These are phyloP conservation scores for Blastobotrys serpentis DNA, from an alignment of 1,139 yeast genomes.

Conservation along the genomic window DNA sequence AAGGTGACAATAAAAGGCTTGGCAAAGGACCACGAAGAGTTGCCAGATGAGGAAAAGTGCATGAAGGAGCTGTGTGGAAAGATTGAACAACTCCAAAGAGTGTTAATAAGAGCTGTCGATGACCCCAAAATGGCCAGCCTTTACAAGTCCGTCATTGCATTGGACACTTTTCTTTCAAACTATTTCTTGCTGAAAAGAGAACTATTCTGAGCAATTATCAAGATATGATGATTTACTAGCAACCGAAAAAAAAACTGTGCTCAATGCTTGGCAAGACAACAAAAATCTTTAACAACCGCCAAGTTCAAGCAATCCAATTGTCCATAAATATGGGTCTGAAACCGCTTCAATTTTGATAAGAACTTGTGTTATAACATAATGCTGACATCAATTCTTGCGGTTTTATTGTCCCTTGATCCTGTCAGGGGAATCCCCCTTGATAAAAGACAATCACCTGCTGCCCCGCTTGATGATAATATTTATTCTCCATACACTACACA, in stretches of 20 bases:
- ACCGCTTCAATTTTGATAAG: background rate
- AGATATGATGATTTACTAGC: background rate
- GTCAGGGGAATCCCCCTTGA: background rate
- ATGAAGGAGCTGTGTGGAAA: background rate
- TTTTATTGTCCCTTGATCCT: background rate
- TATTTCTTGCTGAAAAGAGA: slow-evolving; percentile 1
- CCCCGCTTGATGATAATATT: background rate
- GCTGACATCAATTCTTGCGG: background rate
- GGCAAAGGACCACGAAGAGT: background rate
- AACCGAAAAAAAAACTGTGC: background rate
- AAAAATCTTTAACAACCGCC: background rate
- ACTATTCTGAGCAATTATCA: background rate
- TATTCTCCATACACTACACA: background rate
- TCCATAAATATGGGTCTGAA: background rate
- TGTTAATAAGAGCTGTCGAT: background rate
- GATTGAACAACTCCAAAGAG: background rate
- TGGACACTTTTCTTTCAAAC: background rate
- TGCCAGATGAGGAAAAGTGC: background rate
- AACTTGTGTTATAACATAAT: background rate
- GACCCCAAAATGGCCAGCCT: background rate
- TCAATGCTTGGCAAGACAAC: background rate
- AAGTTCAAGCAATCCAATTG: background rate
- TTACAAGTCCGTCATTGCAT: background rate
- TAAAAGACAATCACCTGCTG: background rate
- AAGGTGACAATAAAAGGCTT: background rate